phyloP scores from a whole-genome alignment of 129 eudicot genomes.

The Artemisia tridentata region DNA sequence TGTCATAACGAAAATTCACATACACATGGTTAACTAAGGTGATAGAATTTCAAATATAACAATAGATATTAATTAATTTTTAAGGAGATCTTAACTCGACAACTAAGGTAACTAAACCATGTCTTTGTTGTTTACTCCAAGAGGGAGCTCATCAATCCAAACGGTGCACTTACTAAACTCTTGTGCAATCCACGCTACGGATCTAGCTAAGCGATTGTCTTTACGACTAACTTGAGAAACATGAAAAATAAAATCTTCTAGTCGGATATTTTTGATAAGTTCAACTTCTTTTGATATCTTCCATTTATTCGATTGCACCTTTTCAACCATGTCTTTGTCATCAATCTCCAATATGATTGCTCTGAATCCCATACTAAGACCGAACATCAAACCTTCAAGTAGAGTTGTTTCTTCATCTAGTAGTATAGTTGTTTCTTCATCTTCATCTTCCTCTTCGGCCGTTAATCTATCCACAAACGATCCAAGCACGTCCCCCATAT shows the following conservation, averaged over 20 bases:
- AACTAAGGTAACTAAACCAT: background rate
- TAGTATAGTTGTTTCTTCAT: no score
- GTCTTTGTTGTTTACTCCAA: background rate
- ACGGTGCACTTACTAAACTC: background rate
- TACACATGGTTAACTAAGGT: background rate
- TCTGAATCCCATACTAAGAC: slow-evolving; percentile 18
- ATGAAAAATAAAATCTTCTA: background rate
- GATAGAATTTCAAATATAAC: background rate
- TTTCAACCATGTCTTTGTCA: background rate
- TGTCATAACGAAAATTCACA: no score
- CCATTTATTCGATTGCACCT: background rate
- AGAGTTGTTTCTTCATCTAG: background rate
- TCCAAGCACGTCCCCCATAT: slow-evolving; percentile 3
- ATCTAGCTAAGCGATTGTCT: slow-evolving; percentile 2
- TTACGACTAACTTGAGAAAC: background rate
- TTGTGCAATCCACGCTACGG: background rate
- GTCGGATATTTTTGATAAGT: background rate
- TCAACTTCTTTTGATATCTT: background rate
- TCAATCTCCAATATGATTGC: background rate
- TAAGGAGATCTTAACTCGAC: no score
- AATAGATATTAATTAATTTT: background rate
- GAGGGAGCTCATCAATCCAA: slow-evolving; percentile 21
- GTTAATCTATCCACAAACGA: background rate
- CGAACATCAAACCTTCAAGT: background rate
- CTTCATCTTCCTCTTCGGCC: no score